These are phyloP conservation scores for Penicillium lividum DNA, from an alignment of 495 filamentous ascomycete species.

Conservation along the genomic window DNA sequence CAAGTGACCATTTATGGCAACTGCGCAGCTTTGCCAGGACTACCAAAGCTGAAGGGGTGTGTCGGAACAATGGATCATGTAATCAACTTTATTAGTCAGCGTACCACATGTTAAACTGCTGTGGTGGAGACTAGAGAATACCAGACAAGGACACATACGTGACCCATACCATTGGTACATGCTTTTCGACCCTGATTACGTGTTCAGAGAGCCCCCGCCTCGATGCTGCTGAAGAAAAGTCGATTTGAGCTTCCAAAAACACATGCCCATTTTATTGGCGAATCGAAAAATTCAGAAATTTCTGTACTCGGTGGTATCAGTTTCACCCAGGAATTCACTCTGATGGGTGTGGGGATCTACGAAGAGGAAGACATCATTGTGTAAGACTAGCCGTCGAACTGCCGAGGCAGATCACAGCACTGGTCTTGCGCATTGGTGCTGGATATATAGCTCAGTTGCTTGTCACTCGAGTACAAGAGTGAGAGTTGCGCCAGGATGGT, in stretches of 20 bases:
- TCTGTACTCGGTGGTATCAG: not conserved
- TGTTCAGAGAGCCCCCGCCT: not conserved
- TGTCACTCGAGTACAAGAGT: not conserved
- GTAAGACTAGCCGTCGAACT: constrained; percentile 4
- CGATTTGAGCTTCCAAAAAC: constrained; percentile 6
- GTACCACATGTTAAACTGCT: too few relatives aligned
- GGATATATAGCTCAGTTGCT: constrained; percentile 1
- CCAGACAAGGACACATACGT: too few relatives aligned
- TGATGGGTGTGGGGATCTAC: constrained; percentile 2
- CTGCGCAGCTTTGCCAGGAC: too few relatives aligned
- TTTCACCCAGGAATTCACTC: constrained; percentile 2
- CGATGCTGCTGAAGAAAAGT: not conserved
- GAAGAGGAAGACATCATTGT: not conserved
- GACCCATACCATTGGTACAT: too few relatives aligned
- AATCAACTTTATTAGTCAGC: too few relatives aligned
- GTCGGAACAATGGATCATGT: too few relatives aligned
- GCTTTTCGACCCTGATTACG: too few relatives aligned
- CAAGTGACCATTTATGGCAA: too few relatives aligned
- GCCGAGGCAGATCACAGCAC: constrained; percentile 3
- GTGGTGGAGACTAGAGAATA: too few relatives aligned
- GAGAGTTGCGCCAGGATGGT: not conserved
- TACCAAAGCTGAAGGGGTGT: too few relatives aligned
- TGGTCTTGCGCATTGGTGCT: constrained; percentile 3
- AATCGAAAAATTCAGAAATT: constrained; percentile 5
- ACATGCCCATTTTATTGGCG: constrained; percentile 3